Percentiles rank a stretch among this genome's conserved stretches.
These are phyloP conservation scores for Albatrellus ellisii DNA, from an alignment of 768 basidiomycete genomes.

Conservation along the genomic window DNA sequence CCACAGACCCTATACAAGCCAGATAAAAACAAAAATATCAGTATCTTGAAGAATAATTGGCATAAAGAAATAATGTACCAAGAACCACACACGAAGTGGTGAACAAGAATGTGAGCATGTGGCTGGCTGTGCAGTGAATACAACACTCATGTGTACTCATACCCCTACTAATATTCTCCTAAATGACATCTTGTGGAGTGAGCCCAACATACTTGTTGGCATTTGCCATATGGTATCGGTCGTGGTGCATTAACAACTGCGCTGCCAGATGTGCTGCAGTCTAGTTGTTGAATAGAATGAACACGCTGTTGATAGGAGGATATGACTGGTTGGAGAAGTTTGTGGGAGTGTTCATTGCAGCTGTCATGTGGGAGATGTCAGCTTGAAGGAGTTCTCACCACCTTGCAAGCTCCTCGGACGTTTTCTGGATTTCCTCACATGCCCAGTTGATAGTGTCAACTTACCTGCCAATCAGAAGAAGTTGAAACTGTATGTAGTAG, in stretches of 20 bases:
- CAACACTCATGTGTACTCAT: conserved; percentile 74
- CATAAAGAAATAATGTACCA: conserved; percentile 25
- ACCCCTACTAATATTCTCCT: conserved; percentile 70
- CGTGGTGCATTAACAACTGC: conserved; percentile 63
- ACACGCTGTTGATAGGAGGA: too few relatives aligned
- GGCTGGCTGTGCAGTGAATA: conserved; percentile 34
- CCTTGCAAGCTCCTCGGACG: too few relatives aligned
- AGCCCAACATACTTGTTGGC: too few relatives aligned
- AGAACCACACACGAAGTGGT: conserved; percentile 86
- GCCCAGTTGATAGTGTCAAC: too few relatives aligned
- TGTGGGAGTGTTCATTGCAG: too few relatives aligned
- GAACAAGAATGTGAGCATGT: conserved; percentile 61
- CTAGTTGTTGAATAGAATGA: too few relatives aligned
- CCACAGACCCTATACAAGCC: conserved; percentile 54
- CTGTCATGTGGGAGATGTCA: too few relatives aligned
- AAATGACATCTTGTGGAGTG: conserved; percentile 70
- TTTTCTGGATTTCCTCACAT: too few relatives aligned
- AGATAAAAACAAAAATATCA: conserved; percentile 48
- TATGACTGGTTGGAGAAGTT: too few relatives aligned
- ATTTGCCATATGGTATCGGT: conserved; percentile 69
- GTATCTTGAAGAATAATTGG: conserved; percentile 4
- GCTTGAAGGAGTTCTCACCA: too few relatives aligned
- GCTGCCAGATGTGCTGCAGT: conserved; percentile 84
- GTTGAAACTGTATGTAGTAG: too few relatives aligned
- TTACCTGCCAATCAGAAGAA: too few relatives aligned